Conservation (phyloP, 495 filamentous ascomycete species). For the Hypoxylon cercidicola region DNA sequence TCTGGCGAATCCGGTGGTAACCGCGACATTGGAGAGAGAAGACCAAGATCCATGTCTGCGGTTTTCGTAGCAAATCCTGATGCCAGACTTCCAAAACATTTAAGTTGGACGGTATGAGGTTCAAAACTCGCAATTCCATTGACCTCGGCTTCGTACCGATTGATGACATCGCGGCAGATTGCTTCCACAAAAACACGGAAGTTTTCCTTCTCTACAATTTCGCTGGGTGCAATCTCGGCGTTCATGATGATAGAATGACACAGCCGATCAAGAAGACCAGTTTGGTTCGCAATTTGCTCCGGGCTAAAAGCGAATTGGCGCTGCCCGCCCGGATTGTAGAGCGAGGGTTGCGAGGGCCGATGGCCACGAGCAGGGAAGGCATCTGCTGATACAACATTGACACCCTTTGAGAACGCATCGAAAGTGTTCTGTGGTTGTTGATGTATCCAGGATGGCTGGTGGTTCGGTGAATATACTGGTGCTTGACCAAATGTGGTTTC, state of each 20-base stretch:
- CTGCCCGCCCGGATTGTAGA: conserved; percentile 31
- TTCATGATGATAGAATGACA: conserved; percentile 52
- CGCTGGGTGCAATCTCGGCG: conserved; percentile 61
- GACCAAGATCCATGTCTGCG: conserved; percentile 79
- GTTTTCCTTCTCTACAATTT: conserved; percentile 69
- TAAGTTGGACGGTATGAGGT: conserved; percentile 64
- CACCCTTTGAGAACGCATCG: conserved; percentile 26
- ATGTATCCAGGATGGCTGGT: conserved; percentile 34
- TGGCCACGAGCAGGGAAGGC: conserved; percentile 34
- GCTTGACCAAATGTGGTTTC: conserved; percentile 12
- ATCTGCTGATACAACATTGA: conserved; percentile 32
- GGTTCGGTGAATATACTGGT: conserved; percentile 12
- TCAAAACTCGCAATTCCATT: conserved; percentile 54
- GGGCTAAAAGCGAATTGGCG: conserved; percentile 31
- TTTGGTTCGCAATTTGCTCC: conserved; percentile 56
- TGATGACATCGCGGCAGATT: conserved; percentile 65
- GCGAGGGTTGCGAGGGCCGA: conserved; percentile 23
- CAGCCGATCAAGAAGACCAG: conserved; percentile 57
- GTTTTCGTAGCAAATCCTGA: conserved; percentile 78
- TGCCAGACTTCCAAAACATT: conserved; percentile 76
- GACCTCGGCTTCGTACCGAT: conserved; percentile 55
- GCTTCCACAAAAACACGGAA: conserved; percentile 68
- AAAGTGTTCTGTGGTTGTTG: conserved; percentile 12
- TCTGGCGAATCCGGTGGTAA: conserved; percentile 58
- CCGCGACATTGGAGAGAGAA: conserved; percentile 66